Base-by-base conservation (phyloP, 495 filamentous ascomycete genomes). In the Neurospora intermedia region DNA sequence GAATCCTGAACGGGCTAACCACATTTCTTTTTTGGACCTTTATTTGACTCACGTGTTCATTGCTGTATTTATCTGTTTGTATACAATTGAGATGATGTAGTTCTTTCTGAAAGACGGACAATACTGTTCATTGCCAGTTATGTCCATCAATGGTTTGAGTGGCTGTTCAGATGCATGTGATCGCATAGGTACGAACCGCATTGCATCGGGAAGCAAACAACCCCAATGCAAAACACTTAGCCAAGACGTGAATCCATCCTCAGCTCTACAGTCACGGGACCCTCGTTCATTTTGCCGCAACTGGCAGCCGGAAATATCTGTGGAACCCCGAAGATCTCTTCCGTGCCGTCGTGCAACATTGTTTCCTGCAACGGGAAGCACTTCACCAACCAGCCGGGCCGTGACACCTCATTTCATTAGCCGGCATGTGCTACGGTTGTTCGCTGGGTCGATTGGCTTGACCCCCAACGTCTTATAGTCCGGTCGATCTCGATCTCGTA, bases 351-450 rank as follows among this genome's bases (percentile, higher is more conserved):
- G 54, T 66, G 27, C 27, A 38, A 35, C 54, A 35, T 35, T 66
- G 54, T 66, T 66, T 66, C 6, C 54, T 38, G 54, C 27, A 66
- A 66, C 54, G 54, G 54, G 54, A 66, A 66, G 7, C 27, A 66
- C 54, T 66, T 66, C 54, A 66, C 54, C 54, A 35, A 66, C 54
- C 27, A 38, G 27, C 35, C 27, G 27, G 54, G 54, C 54, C 54
- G 54, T 66, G 54, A 18, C 27, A 66, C 27, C 27, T 66, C 54
- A 35, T 18, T 7, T 18, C 27, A 31, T 35, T 27, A 35, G 23
- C 15, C 54, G 54, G 54, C 54, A 66, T 4, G 27, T 35, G 6
- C 54, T 66, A 38, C 54, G 54, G 54, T 35, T 66, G 2, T 15
- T 15, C 13, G 23, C 20, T 54, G 1, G 0, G 23, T 48, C n/a